Percentiles rank a stretch among this genome's conserved stretches.
phyloP scores from a whole-genome alignment of 1,139 yeast genomes.

The Groenewaldozyma sp. region DNA sequence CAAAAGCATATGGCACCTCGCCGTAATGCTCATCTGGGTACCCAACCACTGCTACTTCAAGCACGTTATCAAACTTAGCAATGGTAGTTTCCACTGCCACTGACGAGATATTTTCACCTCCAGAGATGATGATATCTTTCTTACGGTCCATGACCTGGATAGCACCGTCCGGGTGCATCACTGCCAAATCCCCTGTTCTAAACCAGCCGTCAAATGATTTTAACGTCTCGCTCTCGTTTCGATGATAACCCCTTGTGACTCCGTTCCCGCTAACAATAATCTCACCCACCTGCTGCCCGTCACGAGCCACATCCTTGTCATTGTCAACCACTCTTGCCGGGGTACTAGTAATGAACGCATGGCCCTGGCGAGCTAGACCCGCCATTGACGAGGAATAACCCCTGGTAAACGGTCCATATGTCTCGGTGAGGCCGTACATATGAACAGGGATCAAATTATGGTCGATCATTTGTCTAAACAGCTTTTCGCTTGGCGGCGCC shows the following conservation, averaged over 20 bases:
- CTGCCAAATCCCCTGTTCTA: constrained; percentile 69
- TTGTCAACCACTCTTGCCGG: constrained; percentile 38
- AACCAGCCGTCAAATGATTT: constrained; percentile 60
- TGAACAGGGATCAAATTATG: constrained; percentile 37
- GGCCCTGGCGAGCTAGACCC: constrained; percentile 31
- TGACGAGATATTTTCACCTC: constrained; percentile 76
- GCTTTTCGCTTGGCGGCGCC: constrained; percentile 31
- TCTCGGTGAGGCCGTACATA: constrained; percentile 65
- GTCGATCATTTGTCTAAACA: constrained; percentile 30
- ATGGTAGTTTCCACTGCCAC: constrained; percentile 63
- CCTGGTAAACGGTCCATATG: constrained; percentile 32
- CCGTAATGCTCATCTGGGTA: constrained; percentile 30
- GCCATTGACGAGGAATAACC: constrained; percentile 20
- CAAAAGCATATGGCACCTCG: constrained; percentile 30
- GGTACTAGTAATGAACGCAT: constrained; percentile 30
- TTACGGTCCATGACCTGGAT: constrained; percentile 62
- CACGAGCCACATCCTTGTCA: constrained; percentile 2
- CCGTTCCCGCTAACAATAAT: constrained; percentile 35
- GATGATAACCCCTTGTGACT: constrained; percentile 51
- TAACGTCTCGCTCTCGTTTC: constrained; percentile 46
- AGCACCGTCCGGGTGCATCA: constrained; percentile 47
- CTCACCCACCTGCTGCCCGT: constrained; percentile 32
- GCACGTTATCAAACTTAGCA: constrained; percentile 34
- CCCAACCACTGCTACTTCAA: constrained; percentile 34
- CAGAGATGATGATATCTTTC: constrained; percentile 71